phyloP scores from a whole-genome alignment of 352 stramenopile genomes.

The Phytophthora rubi region DNA sequence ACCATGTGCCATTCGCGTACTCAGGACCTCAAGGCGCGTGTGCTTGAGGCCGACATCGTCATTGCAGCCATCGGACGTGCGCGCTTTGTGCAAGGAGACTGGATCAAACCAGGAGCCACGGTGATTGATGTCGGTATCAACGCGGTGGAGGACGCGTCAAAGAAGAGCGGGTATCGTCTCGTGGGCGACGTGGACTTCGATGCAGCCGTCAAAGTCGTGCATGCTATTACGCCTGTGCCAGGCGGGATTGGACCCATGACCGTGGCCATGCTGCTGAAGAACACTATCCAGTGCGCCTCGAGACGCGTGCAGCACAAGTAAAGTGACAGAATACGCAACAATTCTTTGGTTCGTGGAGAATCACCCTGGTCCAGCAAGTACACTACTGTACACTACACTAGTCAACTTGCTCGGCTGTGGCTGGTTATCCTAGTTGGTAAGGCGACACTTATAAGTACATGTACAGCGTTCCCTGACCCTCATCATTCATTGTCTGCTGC shows the following conservation, averaged over 20 bases:
- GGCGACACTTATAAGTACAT: slow-evolving; percentile 31
- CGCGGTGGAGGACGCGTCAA: slow-evolving; percentile 86
- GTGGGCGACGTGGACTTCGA: slow-evolving; percentile 98
- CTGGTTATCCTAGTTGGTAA: slow-evolving; percentile 36
- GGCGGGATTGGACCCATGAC: slow-evolving; percentile 98
- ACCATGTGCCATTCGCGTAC: slow-evolving; percentile 98
- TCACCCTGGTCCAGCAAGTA: slow-evolving; percentile 24
- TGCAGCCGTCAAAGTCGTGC: slow-evolving; percentile 79
- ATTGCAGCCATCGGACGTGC: slow-evolving; percentile 96
- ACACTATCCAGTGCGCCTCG: slow-evolving; percentile 68
- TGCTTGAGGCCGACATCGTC: slow-evolving; percentile 95
- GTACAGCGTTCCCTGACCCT: slow-evolving; percentile 28
- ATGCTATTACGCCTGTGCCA: slow-evolving; percentile 97
- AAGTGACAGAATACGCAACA: neutral
- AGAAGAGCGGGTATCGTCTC: slow-evolving; percentile 91
- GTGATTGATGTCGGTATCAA: slow-evolving; percentile 99
- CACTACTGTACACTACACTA: neutral
- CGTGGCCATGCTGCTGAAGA: slow-evolving; percentile 93
- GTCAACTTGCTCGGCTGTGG: slow-evolving; percentile 20
- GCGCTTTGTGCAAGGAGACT: slow-evolving; percentile 93
- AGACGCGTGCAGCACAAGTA: slow-evolving; percentile 28
- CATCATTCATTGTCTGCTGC: neutral
- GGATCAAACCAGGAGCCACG: slow-evolving; percentile 97
- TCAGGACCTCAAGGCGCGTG: slow-evolving; percentile 76
- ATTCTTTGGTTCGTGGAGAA: slow-evolving; percentile 10